phyloP scores from a whole-genome alignment of 169 alveolate species.

The Cryptosporidium parvum region DNA sequence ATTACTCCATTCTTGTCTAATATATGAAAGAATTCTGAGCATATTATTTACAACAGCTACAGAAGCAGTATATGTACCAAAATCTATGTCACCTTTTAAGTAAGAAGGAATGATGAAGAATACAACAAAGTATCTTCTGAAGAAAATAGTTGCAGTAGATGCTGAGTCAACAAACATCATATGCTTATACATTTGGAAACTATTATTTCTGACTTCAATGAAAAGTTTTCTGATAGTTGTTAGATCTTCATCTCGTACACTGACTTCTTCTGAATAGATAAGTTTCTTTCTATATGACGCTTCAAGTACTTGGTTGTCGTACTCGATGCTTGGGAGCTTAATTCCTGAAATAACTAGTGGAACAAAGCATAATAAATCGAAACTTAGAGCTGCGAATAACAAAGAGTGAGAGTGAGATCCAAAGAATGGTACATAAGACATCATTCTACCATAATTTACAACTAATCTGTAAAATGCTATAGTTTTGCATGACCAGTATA shows the following conservation, averaged over 20 bases:
- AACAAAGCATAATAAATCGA: slow-evolving; percentile 38
- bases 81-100: slow-evolving; percentile 36
- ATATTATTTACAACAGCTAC: slow-evolving; percentile 37
- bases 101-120: slow-evolving; percentile 45
- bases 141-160: slow-evolving; percentile 38
- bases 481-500: slow-evolving; percentile 39
- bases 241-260: slow-evolving; percentile 16
- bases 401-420: slow-evolving; percentile 65
- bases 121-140: slow-evolving; percentile 32
- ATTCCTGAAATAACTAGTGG: slow-evolving; percentile 58
- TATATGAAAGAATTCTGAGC: slow-evolving; percentile 56
- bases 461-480: slow-evolving; percentile 43
- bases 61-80: slow-evolving; percentile 64
- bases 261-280: slow-evolving; percentile 12
- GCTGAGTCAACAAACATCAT: slow-evolving; percentile 70
- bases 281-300: slow-evolving; percentile 70
- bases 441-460: slow-evolving; percentile 39
- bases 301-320: slow-evolving; percentile 68
- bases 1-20: slow-evolving; percentile 66
- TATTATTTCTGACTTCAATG: slow-evolving; percentile 34
- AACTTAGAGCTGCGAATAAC: slow-evolving; percentile 50
- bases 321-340: slow-evolving; percentile 57
- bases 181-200: slow-evolving; percentile 57
- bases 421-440: slow-evolving; percentile 66
- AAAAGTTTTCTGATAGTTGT: slow-evolving; percentile 45